phyloP scores from a whole-genome alignment of 1,139 yeast genomes.

The Blastobotrys apis region DNA sequence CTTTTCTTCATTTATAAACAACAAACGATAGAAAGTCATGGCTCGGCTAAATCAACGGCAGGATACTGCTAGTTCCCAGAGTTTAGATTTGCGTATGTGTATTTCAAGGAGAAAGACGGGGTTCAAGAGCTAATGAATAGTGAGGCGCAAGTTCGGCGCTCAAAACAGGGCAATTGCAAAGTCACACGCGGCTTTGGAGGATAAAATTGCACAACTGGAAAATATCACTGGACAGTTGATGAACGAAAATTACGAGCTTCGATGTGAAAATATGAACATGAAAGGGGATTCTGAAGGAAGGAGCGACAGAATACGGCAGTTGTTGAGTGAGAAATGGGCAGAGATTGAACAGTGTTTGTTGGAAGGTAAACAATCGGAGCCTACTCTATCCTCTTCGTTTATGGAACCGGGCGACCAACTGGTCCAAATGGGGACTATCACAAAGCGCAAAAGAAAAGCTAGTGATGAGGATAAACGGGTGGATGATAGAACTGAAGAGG shows the following conservation, averaged over 20 bases:
- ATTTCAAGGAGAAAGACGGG: too few relatives aligned
- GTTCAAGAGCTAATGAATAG: too few relatives aligned
- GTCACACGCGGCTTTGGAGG: constrained; percentile 26
- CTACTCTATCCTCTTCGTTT: neutral
- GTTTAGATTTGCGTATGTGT: constrained; percentile 1
- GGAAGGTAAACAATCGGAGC: neutral
- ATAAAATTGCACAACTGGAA: constrained; percentile 25
- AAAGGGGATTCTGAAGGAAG: constrained; percentile 7
- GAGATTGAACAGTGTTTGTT: constrained; percentile 11
- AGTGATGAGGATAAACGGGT: constrained; percentile 9
- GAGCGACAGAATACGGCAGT: neutral
- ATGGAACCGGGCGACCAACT: constrained; percentile 3
- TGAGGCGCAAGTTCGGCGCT: constrained; percentile 24
- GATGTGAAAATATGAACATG: constrained; percentile 23
- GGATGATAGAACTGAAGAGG: constrained; percentile 1
- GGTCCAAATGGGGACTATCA: constrained; percentile 4
- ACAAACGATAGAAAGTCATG: too few relatives aligned
- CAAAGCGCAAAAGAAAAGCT: constrained; percentile 8
- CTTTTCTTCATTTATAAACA: too few relatives aligned
- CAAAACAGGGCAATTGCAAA: constrained; percentile 30
- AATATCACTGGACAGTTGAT: constrained; percentile 20
- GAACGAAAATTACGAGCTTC: constrained; percentile 25
- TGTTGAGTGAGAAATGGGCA: constrained; percentile 4
- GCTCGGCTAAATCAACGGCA: constrained; percentile 15
- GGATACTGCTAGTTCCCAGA: constrained; percentile 6